Evolutionary conservation across 768 basidiomycete genomes (phyloP).

Genomic region (Hirschioporus abietinus): DNA sequence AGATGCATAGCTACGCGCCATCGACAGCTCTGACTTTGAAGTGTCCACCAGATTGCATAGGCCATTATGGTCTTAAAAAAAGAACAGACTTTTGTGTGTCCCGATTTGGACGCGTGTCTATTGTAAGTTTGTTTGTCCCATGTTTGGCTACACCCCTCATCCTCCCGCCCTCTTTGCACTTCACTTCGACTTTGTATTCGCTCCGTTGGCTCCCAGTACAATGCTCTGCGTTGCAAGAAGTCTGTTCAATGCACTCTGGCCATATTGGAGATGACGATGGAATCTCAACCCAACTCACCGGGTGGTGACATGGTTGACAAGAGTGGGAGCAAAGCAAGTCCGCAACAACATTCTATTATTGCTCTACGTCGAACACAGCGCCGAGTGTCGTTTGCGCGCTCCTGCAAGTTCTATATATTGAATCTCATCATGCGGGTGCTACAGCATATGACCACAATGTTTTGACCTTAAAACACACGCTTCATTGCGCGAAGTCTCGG

Average conservation of each 20-base stretch:
- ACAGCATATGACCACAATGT: background rate
- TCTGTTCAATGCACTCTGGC: background rate
- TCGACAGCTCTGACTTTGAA: constrained; percentile 1
- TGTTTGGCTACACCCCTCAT: background rate
- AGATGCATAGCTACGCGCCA: background rate
- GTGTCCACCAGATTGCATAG: background rate
- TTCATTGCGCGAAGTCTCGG: background rate
- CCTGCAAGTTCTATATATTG: background rate
- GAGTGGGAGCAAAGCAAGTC: background rate
- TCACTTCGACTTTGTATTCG: background rate
- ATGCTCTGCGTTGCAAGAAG: background rate
- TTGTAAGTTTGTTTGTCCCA: background rate
- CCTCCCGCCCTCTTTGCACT: background rate
- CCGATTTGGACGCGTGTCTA: background rate
- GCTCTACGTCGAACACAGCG: background rate
- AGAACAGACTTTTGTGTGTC: background rate
- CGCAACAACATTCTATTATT: background rate
- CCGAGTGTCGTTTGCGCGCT: background rate
- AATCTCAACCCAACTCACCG: background rate
- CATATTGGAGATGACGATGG: background rate
- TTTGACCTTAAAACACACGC: background rate
- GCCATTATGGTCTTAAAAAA: background rate
- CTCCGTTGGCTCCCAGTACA: background rate
- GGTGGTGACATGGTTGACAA: background rate
- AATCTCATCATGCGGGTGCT: background rate